Evolutionary conservation across 108 stramenopile genomes (phyloP).

Genomic region (Conticribra guillardii): DNA sequence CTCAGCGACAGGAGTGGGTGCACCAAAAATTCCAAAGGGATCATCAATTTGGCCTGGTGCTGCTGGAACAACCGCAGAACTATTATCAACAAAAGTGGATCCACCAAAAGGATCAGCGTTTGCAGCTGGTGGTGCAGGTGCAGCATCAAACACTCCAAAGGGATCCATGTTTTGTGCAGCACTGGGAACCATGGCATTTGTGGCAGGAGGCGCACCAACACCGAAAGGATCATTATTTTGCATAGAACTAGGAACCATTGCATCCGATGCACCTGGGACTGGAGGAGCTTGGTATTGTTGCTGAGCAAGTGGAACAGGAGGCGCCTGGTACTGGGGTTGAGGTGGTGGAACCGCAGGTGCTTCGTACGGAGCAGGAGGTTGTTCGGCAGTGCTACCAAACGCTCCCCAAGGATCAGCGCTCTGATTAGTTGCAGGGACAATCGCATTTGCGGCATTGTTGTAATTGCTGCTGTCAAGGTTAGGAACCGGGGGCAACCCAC

Average conservation of each 20-base stretch:
- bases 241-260: slow-evolving; percentile 28
- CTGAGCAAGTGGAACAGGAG: not conserved
- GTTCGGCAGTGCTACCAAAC: not conserved
- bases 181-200: slow-evolving; percentile 1
- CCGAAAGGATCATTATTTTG: slow-evolving; percentile 41
- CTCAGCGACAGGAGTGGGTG: slow-evolving; percentile 11
- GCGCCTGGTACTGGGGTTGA: not conserved
- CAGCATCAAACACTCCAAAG: slow-evolving; percentile 27
- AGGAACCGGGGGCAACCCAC: not conserved
- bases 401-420: slow-evolving; percentile 10
- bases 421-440: slow-evolving; percentile 1
- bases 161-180: slow-evolving; percentile 21
- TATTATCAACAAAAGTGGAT: not conserved
- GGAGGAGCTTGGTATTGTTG: not conserved
- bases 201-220: slow-evolving; percentile 15
- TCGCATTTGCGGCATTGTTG: slow-evolving; percentile 1
- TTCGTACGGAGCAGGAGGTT: not conserved
- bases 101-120: slow-evolving; percentile 29
- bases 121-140: not conserved
- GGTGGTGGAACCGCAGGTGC: not conserved
- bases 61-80: not conserved
- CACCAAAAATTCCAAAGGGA: slow-evolving; percentile 15
- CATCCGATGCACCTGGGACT: not conserved
- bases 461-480: not conserved
- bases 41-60: not conserved